Percentiles rank a stretch among this genome's conserved stretches.
phyloP scores from a whole-genome alignment of 2,329 filamentous ascomycete genomes.

The Raffaelea arxii region DNA sequence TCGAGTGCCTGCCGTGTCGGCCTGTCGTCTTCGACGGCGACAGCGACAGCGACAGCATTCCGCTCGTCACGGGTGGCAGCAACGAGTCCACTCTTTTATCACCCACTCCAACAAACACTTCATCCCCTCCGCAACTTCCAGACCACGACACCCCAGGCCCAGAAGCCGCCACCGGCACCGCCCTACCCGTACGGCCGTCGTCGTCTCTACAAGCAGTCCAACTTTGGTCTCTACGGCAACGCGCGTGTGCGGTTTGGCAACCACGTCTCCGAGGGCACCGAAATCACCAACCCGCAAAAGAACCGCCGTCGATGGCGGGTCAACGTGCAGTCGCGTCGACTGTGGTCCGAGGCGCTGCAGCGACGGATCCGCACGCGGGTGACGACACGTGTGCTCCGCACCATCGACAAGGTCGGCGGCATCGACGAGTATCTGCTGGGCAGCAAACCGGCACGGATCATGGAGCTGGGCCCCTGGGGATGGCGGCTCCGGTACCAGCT shows the following conservation, averaged over 20 bases:
- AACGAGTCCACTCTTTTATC: background rate
- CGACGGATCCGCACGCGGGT: constrained; percentile 58
- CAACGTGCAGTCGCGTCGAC: constrained; percentile 59
- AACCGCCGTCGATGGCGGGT: constrained; percentile 65
- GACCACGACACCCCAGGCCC: too few relatives aligned
- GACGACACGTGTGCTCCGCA: constrained; percentile 58
- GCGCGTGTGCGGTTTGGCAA: constrained; percentile 70
- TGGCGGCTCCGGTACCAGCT: constrained; percentile 87
- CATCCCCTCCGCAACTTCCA: too few relatives aligned
- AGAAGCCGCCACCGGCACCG: too few relatives aligned
- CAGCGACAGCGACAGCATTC: background rate
- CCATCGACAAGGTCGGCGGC: constrained; percentile 77
- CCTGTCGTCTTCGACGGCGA: background rate
- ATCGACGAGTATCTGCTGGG: constrained; percentile 87
- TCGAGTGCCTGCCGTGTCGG: too few relatives aligned
- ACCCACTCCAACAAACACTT: constrained; percentile 20
- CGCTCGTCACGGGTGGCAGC: background rate
- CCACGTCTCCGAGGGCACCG: constrained; percentile 57
- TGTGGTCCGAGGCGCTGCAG: constrained; percentile 55
- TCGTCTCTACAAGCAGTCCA: constrained; percentile 68
- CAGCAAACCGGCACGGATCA: constrained; percentile 65
- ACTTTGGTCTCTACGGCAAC: constrained; percentile 62
- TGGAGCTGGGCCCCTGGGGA: constrained; percentile 78
- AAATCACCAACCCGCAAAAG: constrained; percentile 42
- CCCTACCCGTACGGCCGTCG: constrained; percentile 66